phyloP scores from a whole-genome alignment of 306 rosid genomes.

The Vicia faba region DNA sequence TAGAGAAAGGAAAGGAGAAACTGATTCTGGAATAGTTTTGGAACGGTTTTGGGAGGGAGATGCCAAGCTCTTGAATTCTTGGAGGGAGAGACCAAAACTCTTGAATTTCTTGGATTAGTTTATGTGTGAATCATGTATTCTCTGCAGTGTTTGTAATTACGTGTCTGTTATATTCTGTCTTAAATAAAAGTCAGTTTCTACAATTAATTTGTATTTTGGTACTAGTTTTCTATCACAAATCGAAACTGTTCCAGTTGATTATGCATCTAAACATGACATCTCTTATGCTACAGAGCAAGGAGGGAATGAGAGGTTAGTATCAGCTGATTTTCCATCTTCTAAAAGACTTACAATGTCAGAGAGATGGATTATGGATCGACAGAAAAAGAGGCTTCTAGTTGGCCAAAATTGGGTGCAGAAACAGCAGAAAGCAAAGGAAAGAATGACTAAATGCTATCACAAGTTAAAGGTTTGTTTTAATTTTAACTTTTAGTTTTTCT shows the following conservation, averaged over 20 bases:
- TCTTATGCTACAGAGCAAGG: conserved; percentile 55
- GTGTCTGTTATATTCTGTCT: too few relatives aligned
- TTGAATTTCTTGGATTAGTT: too few relatives aligned
- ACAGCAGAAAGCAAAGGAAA: conserved; percentile 77
- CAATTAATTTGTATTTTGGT: too few relatives aligned
- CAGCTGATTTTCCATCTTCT: conserved; percentile 55
- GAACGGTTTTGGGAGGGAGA: too few relatives aligned
- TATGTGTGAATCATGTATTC: too few relatives aligned
- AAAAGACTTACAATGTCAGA: conserved; percentile 87
- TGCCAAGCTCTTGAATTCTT: too few relatives aligned
- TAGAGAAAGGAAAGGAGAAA: too few relatives aligned
- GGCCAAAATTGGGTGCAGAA: conserved; percentile 71
- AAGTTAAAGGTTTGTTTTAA: conserved; percentile 73
- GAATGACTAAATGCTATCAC: conserved; percentile 63
- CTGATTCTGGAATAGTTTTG: too few relatives aligned
- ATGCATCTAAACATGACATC: conserved; percentile 38
- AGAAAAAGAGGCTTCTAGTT: conserved; percentile 64
- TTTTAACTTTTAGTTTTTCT: conserved; percentile 18
- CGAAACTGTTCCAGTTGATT: conserved; percentile 39
- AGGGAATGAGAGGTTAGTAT: conserved; percentile 50
- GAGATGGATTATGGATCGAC: conserved; percentile 84
- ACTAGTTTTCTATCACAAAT: not conserved
- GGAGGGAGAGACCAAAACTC: too few relatives aligned
- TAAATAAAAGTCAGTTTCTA: too few relatives aligned
- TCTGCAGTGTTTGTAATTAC: too few relatives aligned